Percentiles rank a stretch among this genome's conserved stretches.
Conservation (phyloP, 2,329 filamentous ascomycete genomes). For the Diaporthe batatas region DNA sequence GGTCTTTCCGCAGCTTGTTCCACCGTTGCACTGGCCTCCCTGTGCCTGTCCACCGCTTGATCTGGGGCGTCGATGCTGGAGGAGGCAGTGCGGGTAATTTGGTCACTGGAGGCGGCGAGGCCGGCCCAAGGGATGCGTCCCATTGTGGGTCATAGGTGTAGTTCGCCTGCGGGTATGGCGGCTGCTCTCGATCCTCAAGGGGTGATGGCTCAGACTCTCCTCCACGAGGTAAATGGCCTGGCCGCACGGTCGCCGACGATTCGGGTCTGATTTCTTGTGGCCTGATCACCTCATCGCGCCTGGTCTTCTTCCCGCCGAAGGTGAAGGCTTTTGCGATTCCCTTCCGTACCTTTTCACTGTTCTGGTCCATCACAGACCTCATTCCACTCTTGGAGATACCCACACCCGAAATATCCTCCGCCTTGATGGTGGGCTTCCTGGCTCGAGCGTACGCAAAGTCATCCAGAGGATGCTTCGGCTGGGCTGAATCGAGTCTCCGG, state of each 20-base stretch:
- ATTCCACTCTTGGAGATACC: constrained; percentile 64
- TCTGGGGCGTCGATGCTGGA: constrained; percentile 52
- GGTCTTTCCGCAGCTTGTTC: constrained; percentile 71
- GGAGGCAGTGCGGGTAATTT: constrained; percentile 60
- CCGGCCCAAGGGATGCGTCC: constrained; percentile 44
- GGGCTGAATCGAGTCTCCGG: constrained; percentile 48
- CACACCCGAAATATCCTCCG: constrained; percentile 66
- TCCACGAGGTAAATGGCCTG: constrained; percentile 21
- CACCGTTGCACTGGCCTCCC: constrained; percentile 64
- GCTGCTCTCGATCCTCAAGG: constrained; percentile 19
- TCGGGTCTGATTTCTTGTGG: constrained; percentile 50
- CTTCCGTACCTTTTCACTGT: constrained; percentile 66
- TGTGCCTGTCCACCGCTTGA: constrained; percentile 67
- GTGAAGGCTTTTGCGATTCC: constrained; percentile 67
- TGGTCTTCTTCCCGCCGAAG: constrained; percentile 62
- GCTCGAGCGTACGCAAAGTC: constrained; percentile 60
- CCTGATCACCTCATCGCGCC: constrained; percentile 45
- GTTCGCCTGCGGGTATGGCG: constrained; percentile 33
- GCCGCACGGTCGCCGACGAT: constrained; percentile 56
- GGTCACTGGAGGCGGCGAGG: constrained; percentile 57
- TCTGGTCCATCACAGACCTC: constrained; percentile 66
- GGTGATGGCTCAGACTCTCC: constrained; percentile 15
- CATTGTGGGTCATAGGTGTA: constrained; percentile 44
- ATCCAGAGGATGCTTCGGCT: constrained; percentile 52
- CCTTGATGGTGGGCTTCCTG: constrained; percentile 59